A percentile compares a stretch with the other conserved stretches of the same genome.
phyloP scores from a whole-genome alignment of 148 eudicot species.

The Vaccinium corymbosum region DNA sequence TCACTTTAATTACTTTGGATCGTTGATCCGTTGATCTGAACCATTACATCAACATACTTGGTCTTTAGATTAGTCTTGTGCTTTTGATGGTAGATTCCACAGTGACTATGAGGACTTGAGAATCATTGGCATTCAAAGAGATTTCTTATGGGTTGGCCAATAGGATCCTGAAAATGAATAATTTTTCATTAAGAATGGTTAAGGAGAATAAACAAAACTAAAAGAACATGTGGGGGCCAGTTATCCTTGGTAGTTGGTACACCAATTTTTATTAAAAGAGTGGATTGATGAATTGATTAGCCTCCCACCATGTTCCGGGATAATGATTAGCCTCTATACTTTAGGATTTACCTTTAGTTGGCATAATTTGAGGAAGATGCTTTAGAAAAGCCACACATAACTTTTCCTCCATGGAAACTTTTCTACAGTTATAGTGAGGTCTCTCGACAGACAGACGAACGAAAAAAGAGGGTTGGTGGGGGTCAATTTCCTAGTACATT shows the following conservation, averaged over 20 bases:
- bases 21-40: too few species aligned
- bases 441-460: too few species aligned
- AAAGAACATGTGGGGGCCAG: background rate
- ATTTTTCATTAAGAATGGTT: background rate
- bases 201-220: background rate
- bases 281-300: constrained; percentile 2
- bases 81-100: background rate
- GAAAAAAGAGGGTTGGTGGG: background rate
- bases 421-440: background rate
- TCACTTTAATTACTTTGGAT: too few species aligned
- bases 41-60: too few species aligned
- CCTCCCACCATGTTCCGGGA: constrained; percentile 7
- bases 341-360: background rate
- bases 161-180: background rate
- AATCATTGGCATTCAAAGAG: background rate
- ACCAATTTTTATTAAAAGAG: background rate
- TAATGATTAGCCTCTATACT: constrained; percentile 1
- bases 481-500: background rate
- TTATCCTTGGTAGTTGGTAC: background rate
- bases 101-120: background rate
- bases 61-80: background rate
- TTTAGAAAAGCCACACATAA: background rate
- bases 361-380: constrained; percentile 11
- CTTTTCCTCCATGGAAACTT: background rate
- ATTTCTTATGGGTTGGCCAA: background rate